Percentiles rank a stretch among this genome's conserved stretches.
phyloP scores from a whole-genome alignment of 352 stramenopile species.

The Pythium aquatile region DNA sequence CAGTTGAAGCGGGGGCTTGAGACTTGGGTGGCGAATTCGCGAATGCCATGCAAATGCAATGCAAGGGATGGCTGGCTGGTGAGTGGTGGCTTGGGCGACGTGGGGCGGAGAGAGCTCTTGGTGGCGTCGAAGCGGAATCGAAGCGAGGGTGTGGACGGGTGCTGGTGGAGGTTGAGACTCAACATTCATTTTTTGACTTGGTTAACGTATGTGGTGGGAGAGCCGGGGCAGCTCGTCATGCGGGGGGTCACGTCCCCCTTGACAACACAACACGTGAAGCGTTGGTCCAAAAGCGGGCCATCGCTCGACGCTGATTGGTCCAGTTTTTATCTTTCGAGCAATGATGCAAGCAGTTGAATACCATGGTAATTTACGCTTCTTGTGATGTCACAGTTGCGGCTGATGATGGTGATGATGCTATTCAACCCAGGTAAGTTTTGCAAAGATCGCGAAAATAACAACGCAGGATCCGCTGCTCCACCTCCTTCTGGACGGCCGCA shows the following conservation, averaged over 20 bases:
- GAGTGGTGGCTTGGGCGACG: conserved; percentile 9
- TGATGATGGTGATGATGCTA: neutral
- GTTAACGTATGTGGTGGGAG: conserved; percentile 12
- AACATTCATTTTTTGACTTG: conserved; percentile 8
- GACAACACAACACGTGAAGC: conserved; percentile 7
- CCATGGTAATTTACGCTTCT: neutral
- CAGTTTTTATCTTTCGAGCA: neutral
- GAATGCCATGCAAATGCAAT: neutral
- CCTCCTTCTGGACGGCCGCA: conserved; percentile 53
- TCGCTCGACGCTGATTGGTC: conserved; percentile 5
- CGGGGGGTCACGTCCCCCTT: neutral
- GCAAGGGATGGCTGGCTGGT: conserved; percentile 8
- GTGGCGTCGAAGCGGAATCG: neutral
- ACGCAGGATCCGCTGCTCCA: conserved; percentile 76
- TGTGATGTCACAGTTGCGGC: conserved; percentile 16
- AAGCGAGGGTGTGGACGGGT: conserved; percentile 8
- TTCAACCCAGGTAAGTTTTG: conserved; percentile 43
- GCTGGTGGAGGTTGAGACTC: conserved; percentile 10
- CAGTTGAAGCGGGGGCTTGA: conserved; percentile 16
- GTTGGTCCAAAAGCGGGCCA: neutral
- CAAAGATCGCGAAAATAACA: conserved; percentile 83
- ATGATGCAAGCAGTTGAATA: neutral
- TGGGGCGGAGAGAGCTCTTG: conserved; percentile 2
- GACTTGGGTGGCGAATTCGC: neutral
- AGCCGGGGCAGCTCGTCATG: neutral